Evolutionary conservation across 2,329 filamentous ascomycete species (phyloP).

Genomic region (Pseudogymnoascus sp.): DNA sequence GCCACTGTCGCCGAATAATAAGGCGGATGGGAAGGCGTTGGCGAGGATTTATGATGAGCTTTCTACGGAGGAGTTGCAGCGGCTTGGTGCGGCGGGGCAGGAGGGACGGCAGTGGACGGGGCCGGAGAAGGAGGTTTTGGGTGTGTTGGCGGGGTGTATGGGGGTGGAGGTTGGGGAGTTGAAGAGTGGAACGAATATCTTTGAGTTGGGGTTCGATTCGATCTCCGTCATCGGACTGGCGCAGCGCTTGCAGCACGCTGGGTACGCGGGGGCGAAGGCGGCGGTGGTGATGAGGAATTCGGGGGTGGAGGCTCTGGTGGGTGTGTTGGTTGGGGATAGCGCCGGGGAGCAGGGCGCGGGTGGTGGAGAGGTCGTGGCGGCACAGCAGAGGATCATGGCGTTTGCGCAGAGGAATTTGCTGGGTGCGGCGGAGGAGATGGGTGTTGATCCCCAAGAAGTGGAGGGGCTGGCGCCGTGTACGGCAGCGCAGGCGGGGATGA

Average conservation of each 20-base stretch:
- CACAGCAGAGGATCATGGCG: conserved; percentile 34
- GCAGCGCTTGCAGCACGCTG: conserved; percentile 53
- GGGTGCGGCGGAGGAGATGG: conserved; percentile 40
- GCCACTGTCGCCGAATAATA: conserved; percentile 83
- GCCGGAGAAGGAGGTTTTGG: conserved; percentile 42
- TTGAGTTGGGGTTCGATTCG: conserved; percentile 82
- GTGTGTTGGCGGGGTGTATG: conserved; percentile 40
- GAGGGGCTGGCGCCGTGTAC: conserved; percentile 78
- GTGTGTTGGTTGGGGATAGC: conserved; percentile 21
- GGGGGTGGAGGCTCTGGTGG: conserved; percentile 39
- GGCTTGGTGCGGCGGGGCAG: conserved; percentile 36
- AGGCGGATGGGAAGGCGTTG: conserved; percentile 68
- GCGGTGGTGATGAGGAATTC: conserved; percentile 61
- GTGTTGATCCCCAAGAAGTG: conserved; percentile 45
- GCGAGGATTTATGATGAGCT: conserved; percentile 58
- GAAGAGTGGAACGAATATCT: conserved; percentile 59
- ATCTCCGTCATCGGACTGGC: conserved; percentile 72
- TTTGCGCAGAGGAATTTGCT: conserved; percentile 31
- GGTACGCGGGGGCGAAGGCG: conserved; percentile 54
- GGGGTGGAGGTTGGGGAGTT: conserved; percentile 31
- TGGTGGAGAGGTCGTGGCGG: conserved; percentile 20
- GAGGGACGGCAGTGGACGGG: conserved; percentile 29
- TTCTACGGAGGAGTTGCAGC: conserved; percentile 51
- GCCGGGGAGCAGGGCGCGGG: conserved; percentile 16
- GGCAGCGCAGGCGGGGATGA: conserved; percentile 78